phyloP scores from a whole-genome alignment of 169 alveolate species.

The Eimeria tenella region DNA sequence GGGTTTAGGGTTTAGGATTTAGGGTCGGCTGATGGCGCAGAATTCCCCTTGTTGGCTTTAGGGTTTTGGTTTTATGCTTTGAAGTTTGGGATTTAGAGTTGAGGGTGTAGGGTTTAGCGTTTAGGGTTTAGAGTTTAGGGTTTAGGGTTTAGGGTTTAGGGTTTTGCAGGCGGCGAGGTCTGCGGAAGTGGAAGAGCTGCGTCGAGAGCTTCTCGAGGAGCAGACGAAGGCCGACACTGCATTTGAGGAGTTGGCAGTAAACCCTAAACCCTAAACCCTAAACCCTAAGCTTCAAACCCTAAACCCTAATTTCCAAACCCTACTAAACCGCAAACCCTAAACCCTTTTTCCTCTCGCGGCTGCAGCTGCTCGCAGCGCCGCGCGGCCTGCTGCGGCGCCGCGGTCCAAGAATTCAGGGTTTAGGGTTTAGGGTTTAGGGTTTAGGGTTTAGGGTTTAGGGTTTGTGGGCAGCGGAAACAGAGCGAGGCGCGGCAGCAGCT shows the following conservation, averaged over 20 bases:
- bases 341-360: neutral
- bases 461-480: conserved; percentile 48
- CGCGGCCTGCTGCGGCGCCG: no score
- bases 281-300: conserved; percentile 18
- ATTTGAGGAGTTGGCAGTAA: conserved; percentile 45
- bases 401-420: no score
- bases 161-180: conserved; percentile 39
- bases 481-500: conserved; percentile 21
- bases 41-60: neutral
- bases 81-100: neutral
- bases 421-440: conserved; percentile 42
- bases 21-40: neutral
- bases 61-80: neutral
- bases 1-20: conserved; percentile 30
- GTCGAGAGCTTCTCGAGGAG: conserved; percentile 56
- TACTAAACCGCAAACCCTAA: no score
- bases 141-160: conserved; percentile 8
- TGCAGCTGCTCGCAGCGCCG: no score
- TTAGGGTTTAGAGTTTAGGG: conserved; percentile 42
- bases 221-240: conserved; percentile 47
- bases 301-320: neutral
- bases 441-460: conserved; percentile 64
- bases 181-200: conserved; percentile 68
- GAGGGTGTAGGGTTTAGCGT: conserved; percentile 15
- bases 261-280: conserved; percentile 59